These are phyloP conservation scores for Keithomyces neogunnii DNA, from an alignment of 2,329 filamentous ascomycete species.

Conservation along the genomic window DNA sequence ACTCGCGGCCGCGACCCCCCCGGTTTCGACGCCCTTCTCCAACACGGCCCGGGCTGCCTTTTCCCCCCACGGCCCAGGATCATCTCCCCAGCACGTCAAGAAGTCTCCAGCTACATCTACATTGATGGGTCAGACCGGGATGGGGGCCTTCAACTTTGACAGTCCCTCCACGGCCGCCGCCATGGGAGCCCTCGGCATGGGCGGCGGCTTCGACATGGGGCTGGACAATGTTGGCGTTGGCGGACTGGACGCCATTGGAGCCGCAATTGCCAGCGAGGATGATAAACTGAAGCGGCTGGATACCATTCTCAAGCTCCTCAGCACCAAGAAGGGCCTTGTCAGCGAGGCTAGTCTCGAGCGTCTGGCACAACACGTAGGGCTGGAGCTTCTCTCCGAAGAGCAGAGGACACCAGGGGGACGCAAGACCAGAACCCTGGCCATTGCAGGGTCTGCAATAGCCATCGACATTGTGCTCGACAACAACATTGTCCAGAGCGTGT, in stretches of 20 bases:
- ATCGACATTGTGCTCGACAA: constrained; percentile 54
- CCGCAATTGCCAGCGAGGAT: constrained; percentile 38
- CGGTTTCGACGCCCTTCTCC: constrained; percentile 60
- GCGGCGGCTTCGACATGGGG: constrained; percentile 39
- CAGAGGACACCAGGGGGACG: constrained; percentile 35
- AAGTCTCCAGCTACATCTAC: constrained; percentile 51
- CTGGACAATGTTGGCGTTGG: constrained; percentile 43
- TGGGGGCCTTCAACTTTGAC: constrained; percentile 49
- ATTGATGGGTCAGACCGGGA: constrained; percentile 37
- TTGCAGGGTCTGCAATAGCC: constrained; percentile 52
- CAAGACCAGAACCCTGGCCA: constrained; percentile 47
- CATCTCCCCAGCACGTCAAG: constrained; percentile 57
- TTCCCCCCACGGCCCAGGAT: constrained; percentile 48
- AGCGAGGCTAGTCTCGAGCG: constrained; percentile 69
- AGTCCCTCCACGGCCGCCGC: constrained; percentile 56
- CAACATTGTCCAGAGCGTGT: constrained; percentile 53
- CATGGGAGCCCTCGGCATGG: constrained; percentile 47
- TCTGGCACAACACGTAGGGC: constrained; percentile 57
- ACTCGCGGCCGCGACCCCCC: constrained; percentile 49
- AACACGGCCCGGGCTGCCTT: constrained; percentile 48
- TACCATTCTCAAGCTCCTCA: constrained; percentile 39
- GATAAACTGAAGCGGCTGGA: constrained; percentile 48
- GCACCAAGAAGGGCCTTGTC: constrained; percentile 51
- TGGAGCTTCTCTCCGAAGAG: constrained; percentile 55
- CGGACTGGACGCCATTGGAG: constrained; percentile 32